phyloP scores from a whole-genome alignment of 2,329 filamentous ascomycete genomes.

The Tolypocladium ophioglossoides region DNA sequence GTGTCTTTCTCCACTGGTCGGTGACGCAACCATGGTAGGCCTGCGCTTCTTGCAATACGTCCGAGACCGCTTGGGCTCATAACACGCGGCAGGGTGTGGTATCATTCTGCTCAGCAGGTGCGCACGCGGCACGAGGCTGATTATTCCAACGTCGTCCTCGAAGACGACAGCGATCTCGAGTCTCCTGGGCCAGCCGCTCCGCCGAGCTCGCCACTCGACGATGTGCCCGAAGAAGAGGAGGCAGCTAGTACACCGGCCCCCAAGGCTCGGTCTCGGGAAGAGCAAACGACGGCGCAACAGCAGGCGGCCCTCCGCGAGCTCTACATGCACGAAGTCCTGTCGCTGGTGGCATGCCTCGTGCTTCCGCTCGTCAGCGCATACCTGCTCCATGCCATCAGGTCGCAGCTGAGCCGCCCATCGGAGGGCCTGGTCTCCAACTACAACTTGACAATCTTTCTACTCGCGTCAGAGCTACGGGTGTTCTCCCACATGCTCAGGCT shows the following conservation, averaged over 20 bases:
- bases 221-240: conserved; percentile 35
- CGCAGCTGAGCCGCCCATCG: conserved; percentile 70
- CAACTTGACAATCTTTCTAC: conserved; percentile 82
- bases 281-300: conserved; percentile 14
- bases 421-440: conserved; percentile 86
- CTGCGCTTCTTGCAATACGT: not conserved
- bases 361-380: conserved; percentile 73
- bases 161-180: conserved; percentile 34
- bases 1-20: conserved; percentile 86
- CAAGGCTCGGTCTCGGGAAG: not conserved
- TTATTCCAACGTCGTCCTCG: conserved; percentile 27
- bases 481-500: conserved; percentile 73
- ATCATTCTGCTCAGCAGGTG: conserved; percentile 57
- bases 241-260: not conserved
- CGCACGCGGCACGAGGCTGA: conserved; percentile 39
- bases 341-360: conserved; percentile 67
- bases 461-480: conserved; percentile 78
- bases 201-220: conserved; percentile 19
- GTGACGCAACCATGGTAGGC: conserved; percentile 76
- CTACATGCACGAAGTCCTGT: conserved; percentile 62
- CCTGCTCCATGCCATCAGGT: conserved; percentile 70
- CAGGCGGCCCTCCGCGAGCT: conserved; percentile 49
- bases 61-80: not conserved
- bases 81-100: conserved; percentile 52
- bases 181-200: conserved; percentile 10